Percentiles rank a stretch among this genome's conserved stretches.
Evolutionary conservation across 2,329 filamentous ascomycete species (phyloP).

Genomic region (Calcarisporium arbuscula): DNA sequence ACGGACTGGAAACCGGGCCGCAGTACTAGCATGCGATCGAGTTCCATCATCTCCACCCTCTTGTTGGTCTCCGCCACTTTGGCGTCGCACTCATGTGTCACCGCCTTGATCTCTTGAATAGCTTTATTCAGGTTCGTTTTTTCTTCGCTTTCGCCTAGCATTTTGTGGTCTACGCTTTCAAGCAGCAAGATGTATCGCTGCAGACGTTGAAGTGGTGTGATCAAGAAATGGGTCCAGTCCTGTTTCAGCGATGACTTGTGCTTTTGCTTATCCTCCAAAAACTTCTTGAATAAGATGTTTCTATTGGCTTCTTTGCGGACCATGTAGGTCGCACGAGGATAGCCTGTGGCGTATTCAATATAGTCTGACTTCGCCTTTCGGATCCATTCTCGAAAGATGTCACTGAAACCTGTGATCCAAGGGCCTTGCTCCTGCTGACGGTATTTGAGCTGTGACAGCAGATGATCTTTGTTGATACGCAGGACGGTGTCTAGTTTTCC

Average conservation of each 20-base stretch:
- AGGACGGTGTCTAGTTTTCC: constrained; percentile 85
- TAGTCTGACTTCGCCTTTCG: constrained; percentile 85
- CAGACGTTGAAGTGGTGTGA: constrained; percentile 84
- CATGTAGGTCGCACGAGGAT: constrained; percentile 75
- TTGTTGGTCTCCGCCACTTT: constrained; percentile 90
- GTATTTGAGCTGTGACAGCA: constrained; percentile 91
- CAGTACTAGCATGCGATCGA: constrained; percentile 76
- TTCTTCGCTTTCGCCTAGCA: constrained; percentile 78
- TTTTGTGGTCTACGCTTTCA: constrained; percentile 76
- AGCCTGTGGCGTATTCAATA: constrained; percentile 84
- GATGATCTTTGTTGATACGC: constrained; percentile 84
- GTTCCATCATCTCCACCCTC: constrained; percentile 81
- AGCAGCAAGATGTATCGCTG: constrained; percentile 86
- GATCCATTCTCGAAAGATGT: constrained; percentile 98
- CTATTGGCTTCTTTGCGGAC: constrained; percentile 78
- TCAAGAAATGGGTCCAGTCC: constrained; percentile 91
- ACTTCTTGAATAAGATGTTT: constrained; percentile 81
- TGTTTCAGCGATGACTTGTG: constrained; percentile 77
- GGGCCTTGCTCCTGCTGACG: constrained; percentile 94
- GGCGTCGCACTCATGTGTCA: constrained; percentile 84
- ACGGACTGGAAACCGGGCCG: constrained; percentile 84
- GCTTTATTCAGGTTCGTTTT: constrained; percentile 77
- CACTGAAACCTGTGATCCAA: constrained; percentile 89
- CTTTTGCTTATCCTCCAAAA: constrained; percentile 72
- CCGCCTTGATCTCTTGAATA: constrained; percentile 83